Base-by-base conservation (phyloP, 2,329 filamentous ascomycete genomes). In the Hysterium pulicare region DNA sequence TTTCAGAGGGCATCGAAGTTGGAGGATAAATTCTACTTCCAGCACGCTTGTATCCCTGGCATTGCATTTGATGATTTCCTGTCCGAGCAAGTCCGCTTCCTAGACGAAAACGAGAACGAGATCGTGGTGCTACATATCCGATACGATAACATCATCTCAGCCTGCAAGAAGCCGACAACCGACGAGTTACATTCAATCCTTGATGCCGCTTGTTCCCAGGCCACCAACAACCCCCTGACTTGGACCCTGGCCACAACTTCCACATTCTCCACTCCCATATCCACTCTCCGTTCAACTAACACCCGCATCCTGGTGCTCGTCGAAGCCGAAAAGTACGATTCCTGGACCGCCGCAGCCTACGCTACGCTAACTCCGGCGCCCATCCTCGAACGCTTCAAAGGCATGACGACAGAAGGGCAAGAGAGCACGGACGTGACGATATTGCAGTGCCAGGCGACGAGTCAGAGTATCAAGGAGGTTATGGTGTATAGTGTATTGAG, bases 21-120 rank as follows among this genome's bases (percentile, higher is more conserved):
- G 24, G 64, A 67, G 1, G 66, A 72, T 46, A 57, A 59, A 20
- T 56, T 70, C 19, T 74, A 72, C 45, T 74, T 73, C 50, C 65
- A 68, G 46, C 71, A 73, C 52, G 63, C 62, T 34, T 68, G 64
- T 16, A 71, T 74, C 24, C 71, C 70, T 0, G 71, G 71, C 6
- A 68, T 74, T 62, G 58, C 64, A 6, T 74, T 70, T 42, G 61
- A 64, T 7, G 51, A 60, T 10, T 73, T 73, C 44, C 55, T 73
- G n/a, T 33, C 44, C 6, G 64, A 63, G 5, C 48, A 62, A 2
- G 66, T 72, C 5, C 33, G 42, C 6, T 74, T 74, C 38, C 55
- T 73, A 3, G 44, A 61, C 5, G 57, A 51, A 11, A 57, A 72
- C 38, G 66, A 64, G 5, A 54, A 57, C 19, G 70, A 73, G 49